Conservation (phyloP, 2,329 filamentous ascomycete genomes). For the Fusarium sp. region DNA sequence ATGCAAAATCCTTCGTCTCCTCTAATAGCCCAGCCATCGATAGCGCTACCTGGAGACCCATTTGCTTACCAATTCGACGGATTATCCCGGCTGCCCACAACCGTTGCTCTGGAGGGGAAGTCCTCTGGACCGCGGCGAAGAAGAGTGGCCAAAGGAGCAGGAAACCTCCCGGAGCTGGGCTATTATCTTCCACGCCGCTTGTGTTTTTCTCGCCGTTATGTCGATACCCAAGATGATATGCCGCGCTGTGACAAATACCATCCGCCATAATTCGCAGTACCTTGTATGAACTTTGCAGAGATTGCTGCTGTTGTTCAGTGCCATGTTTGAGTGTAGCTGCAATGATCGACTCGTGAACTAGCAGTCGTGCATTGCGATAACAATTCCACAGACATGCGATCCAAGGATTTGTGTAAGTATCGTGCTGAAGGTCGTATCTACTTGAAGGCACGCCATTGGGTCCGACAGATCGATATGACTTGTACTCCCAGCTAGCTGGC, state of each 20-base stretch:
- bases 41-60: constrained; percentile 36
- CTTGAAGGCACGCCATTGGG: constrained; percentile 8
- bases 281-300: constrained; percentile 16
- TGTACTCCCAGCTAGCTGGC: constrained; percentile 19
- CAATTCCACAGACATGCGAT: constrained; percentile 39
- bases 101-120: constrained; percentile 18
- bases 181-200: not conserved
- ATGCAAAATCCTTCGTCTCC: constrained; percentile 17
- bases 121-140: constrained; percentile 30
- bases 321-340: constrained; percentile 26
- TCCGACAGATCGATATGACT: constrained; percentile 20
- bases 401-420: constrained; percentile 34
- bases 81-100: constrained; percentile 30
- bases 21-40: constrained; percentile 36
- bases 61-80: constrained; percentile 25
- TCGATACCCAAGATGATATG: constrained; percentile 33
- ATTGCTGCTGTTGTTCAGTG: not conserved
- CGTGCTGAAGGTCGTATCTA: constrained; percentile 18
- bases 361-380: constrained; percentile 30
- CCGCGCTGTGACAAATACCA: constrained; percentile 31
- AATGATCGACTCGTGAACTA: constrained; percentile 38
- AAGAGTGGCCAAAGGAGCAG: constrained; percentile 38
- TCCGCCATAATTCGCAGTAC: constrained; percentile 25
- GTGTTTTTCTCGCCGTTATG: not conserved
- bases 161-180: constrained; percentile 23